Percentiles rank a stretch among this genome's conserved stretches.
Conservation (phyloP, 495 filamentous ascomycete genomes). For the Parathielavia appendiculata region DNA sequence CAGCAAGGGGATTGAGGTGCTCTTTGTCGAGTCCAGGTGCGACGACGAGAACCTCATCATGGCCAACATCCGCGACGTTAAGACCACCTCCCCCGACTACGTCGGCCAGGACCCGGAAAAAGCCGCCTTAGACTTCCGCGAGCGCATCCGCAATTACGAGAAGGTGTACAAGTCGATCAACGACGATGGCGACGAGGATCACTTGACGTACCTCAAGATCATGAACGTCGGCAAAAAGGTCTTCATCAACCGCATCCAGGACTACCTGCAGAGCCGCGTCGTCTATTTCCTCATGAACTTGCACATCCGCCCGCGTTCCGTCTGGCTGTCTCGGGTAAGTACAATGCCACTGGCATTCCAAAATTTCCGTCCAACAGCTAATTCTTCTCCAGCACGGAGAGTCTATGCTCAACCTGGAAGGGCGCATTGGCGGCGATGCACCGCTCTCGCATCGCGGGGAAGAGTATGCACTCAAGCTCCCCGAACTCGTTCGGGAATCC, state of each 20-base stretch:
- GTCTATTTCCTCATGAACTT: constrained; percentile 99
- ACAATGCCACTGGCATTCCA: not conserved
- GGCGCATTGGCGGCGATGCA: constrained; percentile 88
- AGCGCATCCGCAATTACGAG: constrained; percentile 94
- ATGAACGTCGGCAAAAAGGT: constrained; percentile 94
- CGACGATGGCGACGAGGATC: constrained; percentile 64
- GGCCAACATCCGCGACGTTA: constrained; percentile 95
- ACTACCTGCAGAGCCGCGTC: constrained; percentile 91
- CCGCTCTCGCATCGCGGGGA: constrained; percentile 80
- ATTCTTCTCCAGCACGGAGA: constrained; percentile 70
- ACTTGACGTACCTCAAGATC: constrained; percentile 90
- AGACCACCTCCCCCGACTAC: constrained; percentile 94
- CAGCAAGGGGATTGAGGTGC: constrained; percentile 71
- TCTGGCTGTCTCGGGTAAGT: constrained; percentile 91
- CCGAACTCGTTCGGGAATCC: constrained; percentile 72
- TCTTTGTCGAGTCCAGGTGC: constrained; percentile 95
- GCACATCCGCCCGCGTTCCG: constrained; percentile 93
- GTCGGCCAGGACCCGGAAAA: constrained; percentile 85
- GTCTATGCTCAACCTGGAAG: constrained; percentile 81
- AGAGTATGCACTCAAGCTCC: constrained; percentile 75
- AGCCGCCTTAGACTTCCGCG: constrained; percentile 84
- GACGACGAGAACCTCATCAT: constrained; percentile 93
- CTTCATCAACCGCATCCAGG: constrained; percentile 94
- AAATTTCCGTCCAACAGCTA: constrained; percentile 10
- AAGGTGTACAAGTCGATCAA: constrained; percentile 91